Evolutionary conservation across 164 flowering plant genomes (phyloP), one percentile per base, ranked within the genome.

Genomic region (Pachysandra terminalis): DNA sequence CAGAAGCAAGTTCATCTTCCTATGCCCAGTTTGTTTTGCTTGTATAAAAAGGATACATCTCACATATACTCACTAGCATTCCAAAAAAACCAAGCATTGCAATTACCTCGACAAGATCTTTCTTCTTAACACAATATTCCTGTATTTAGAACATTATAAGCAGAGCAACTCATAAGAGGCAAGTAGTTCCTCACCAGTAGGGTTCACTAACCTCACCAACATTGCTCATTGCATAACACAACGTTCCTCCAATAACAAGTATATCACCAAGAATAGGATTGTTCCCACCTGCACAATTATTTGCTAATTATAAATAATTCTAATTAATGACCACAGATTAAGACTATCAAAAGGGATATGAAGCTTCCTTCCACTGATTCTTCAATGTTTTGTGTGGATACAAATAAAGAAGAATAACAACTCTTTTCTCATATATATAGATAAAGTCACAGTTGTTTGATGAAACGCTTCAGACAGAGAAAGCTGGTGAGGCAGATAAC

Each of bases 91-190:
- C 90, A 28, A 90, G 72, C 97, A 91, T 90, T 40, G 85, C 54
- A 22, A 90, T 61, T 10, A 88, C 85, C 83, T 91, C 97, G 74
- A 87, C 78, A 8, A 70, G 84, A 66, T 88, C 90, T 69, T 81
- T 87, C 77, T 81, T 87, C 81, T 91, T 90, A 9, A 88, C 96
- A 75, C 86, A 91, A 65, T 72, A 88, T 73, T 91, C 96, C 96
- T 91, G 86, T 73, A 82, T 9, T 48, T 54, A 63, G 19, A 16
- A 28, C 68, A 12, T 14, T 52, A 55, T 19, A 62, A 52, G 65
- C n/a, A 41, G 7, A 40, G 19, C 0, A 55, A 55, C 17, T 9
- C 0, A 37, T 15, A 56, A 67, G 55, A 60, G 56, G 23, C 37
- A 48, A 25, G 66, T 49, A 24, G 25, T 25, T 63, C n/a, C 37